Evolutionary conservation across 805 yeast genomes (phyloP).

Genomic region (Saccharomycopsis amapae): DNA sequence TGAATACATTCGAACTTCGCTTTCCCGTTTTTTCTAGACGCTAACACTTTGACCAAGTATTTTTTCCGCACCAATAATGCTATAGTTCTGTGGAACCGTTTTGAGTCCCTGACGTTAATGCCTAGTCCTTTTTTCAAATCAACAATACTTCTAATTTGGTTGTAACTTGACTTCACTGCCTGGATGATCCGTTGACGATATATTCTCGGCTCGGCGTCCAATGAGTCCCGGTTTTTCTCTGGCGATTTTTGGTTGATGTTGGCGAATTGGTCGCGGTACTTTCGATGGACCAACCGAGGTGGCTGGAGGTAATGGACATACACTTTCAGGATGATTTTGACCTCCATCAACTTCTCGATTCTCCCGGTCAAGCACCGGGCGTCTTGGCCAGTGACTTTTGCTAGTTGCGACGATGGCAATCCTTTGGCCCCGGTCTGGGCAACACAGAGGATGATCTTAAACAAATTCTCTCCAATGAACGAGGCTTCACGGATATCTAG

Average conservation of each 20-base stretch:
- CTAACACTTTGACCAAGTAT: slow-evolving; percentile 1
- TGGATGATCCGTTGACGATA: background rate
- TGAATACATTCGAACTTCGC: background rate
- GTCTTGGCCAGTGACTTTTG: slow-evolving; percentile 6
- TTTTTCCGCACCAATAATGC: background rate
- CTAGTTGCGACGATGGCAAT: background rate
- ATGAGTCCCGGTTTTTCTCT: too few relatives aligned
- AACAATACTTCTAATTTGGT: background rate
- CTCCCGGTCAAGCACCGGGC: slow-evolving; percentile 3
- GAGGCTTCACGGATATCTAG: background rate
- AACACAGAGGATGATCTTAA: slow-evolving; percentile 4
- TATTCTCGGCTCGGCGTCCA: too few relatives aligned
- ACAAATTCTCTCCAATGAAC: slow-evolving; percentile 3
- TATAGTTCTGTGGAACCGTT: background rate
- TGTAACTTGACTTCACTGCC: background rate
- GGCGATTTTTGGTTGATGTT: too few relatives aligned
- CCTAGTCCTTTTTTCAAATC: slow-evolving; percentile 3
- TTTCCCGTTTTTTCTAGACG: background rate
- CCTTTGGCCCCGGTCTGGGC: slow-evolving; percentile 8
- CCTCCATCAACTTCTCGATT: slow-evolving; percentile 3
- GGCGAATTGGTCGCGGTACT: too few relatives aligned
- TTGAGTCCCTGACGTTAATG: background rate
- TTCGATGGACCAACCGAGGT: too few relatives aligned
- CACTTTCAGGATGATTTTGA: background rate
- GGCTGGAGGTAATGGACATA: too few relatives aligned